A percentile compares a stretch with the other conserved stretches of the same genome.
Evolutionary conservation across 140 eudicot genomes (phyloP).

Genomic region (Flaveria floridana): DNA sequence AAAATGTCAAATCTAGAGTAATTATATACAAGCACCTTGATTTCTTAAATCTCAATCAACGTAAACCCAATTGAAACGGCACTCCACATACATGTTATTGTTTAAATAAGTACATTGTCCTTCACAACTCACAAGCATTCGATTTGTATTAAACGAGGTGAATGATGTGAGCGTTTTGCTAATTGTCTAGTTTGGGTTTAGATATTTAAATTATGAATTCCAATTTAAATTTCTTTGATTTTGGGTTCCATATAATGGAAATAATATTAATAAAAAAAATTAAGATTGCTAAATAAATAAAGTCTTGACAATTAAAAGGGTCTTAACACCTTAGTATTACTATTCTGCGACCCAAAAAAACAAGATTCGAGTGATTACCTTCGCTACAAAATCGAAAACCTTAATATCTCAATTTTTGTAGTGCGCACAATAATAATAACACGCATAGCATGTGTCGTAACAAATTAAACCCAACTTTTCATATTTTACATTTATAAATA

Average conservation of each 20-base stretch:
- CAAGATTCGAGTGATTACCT: no score
- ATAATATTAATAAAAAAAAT: not conserved
- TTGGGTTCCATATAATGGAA: not conserved
- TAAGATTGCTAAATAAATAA: not conserved
- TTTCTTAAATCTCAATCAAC: slow-evolving; percentile 6
- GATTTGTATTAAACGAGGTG: not conserved
- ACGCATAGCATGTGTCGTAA: no score
- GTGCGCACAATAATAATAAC: no score
- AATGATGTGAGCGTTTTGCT: not conserved
- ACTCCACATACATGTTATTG: slow-evolving; percentile 5
- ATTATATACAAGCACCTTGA: not conserved
- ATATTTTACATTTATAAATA: no score
- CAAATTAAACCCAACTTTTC: no score
- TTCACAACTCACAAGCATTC: not conserved
- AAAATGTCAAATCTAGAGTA: no score
- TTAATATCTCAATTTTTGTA: no score
- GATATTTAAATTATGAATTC: not conserved
- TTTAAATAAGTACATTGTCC: not conserved
- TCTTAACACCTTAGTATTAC: not conserved
- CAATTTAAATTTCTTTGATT: not conserved
- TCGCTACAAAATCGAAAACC: no score
- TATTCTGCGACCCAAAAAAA: not conserved
- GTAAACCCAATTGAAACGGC: slow-evolving; percentile 13
- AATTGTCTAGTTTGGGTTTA: not conserved
- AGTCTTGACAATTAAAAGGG: not conserved